These are phyloP conservation scores for Mycena capillaripes DNA, from an alignment of 768 basidiomycete species.

Conservation along the genomic window DNA sequence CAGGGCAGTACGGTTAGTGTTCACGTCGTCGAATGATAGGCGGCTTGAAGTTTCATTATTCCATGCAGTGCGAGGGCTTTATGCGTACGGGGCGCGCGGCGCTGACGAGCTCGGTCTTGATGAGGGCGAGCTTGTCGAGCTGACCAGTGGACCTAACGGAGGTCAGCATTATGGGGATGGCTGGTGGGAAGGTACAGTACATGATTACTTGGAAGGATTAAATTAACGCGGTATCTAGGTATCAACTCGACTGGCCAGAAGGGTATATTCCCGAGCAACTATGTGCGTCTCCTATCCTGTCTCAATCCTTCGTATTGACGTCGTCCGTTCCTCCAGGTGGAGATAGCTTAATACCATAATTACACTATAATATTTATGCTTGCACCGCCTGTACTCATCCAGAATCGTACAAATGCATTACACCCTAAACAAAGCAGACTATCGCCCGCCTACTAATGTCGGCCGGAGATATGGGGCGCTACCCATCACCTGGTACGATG, in stretches of 20 bases:
- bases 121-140: constrained; percentile 73
- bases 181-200: constrained; percentile 86
- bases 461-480: constrained; percentile 79
- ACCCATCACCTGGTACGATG: constrained; percentile 73
- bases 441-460: constrained; percentile 69
- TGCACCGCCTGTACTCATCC: constrained; percentile 16
- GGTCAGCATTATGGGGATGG: constrained; percentile 81
- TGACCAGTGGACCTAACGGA: constrained; percentile 72
- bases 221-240: constrained; percentile 57
- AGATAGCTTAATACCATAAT: constrained; percentile 53
- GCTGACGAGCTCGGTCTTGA: constrained; percentile 75
- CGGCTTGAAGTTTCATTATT: constrained; percentile 23
- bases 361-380: constrained; percentile 24
- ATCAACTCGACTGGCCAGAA: constrained; percentile 70
- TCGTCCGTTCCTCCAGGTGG: constrained; percentile 59
- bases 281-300: constrained; percentile 66
- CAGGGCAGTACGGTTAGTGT: constrained; percentile 66
- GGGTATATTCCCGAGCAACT: constrained; percentile 91
- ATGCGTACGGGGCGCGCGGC: constrained; percentile 82
- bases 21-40: constrained; percentile 1
- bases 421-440: constrained; percentile 41
- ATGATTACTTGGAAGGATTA: constrained; percentile 26
- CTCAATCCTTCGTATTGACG: constrained; percentile 36
- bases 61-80: constrained; percentile 82
- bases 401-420: constrained; percentile 33